Evolutionary conservation across 2,329 filamentous ascomycete genomes (phyloP), one percentile per base, ranked within the genome.

Genomic region (Intubia oerlemansii): DNA sequence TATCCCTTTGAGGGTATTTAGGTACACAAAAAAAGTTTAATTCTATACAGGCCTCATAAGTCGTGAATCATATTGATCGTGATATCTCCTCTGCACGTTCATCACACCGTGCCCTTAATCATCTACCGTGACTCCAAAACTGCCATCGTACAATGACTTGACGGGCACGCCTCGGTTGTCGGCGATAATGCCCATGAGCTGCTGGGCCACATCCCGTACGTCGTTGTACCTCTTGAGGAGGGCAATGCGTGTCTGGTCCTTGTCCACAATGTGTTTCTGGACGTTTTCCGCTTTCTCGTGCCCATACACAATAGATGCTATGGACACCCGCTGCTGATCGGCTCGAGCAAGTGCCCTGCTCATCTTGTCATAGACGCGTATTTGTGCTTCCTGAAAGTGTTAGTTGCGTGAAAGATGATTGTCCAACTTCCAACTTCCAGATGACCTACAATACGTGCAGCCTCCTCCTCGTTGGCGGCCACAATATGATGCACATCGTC

Each of bases 151-250:
- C 7, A 52, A 28, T 4, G 39, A 40, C 7, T 42, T 35, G 5
- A 51, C 36, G 1, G 44, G 40, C 2, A 49, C 41, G 5, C 44
- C 43, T 1, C 41, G 37, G 15, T 49, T 47, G 20, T 52, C 50
- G 1, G 50, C 50, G 6, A 52, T 38, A 10, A 52, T 35, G 4
- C 50, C 48, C 24, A 53, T 51, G 14, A 52, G 37, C 33, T 52
- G 45, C 37, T 52, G 49, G 4, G 42, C 46, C 7, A 48, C 41
- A 17, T 53, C 50, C 23, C 50, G 51, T 24, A 48, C 38, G 17
- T 51, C 44, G 38, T 52, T 53, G 40, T 52, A 52, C 22, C 46
- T 38, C 18, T 43, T 41, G 11, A 52, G 38, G 2, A 40, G 38
- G 15, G 31, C 28, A 24, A 47, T 47, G 27, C 43, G 42, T 3